Conservation (phyloP, 202 grass and related monocot genomes). For the Zizania palustris region DNA sequence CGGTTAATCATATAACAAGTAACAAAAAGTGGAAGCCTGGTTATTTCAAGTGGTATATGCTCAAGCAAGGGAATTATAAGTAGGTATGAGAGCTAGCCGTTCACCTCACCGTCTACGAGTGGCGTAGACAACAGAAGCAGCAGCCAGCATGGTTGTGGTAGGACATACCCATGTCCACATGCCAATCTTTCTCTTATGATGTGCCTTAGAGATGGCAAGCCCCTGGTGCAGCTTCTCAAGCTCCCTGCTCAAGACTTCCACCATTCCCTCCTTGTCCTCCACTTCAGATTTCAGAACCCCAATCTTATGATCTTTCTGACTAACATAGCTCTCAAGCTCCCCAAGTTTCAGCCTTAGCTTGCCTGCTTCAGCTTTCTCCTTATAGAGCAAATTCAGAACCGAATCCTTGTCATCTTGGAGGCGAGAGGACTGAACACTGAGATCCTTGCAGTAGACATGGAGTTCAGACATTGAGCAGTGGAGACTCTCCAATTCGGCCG, state of each 20-base stretch:
- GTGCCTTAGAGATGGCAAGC: slow-evolving; percentile 45
- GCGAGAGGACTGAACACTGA: not conserved
- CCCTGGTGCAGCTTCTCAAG: slow-evolving; percentile 54
- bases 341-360: slow-evolving; percentile 37
- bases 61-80: slow-evolving; percentile 23
- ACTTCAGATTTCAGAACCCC: slow-evolving; percentile 31
- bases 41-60: slow-evolving; percentile 44
- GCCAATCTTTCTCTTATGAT: slow-evolving; percentile 44
- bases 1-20: slow-evolving; percentile 27
- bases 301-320: slow-evolving; percentile 37
- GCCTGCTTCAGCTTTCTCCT: slow-evolving; percentile 20
- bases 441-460: not conserved
- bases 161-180: slow-evolving; percentile 66
- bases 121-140: slow-evolving; percentile 70
- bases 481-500: slow-evolving; percentile 29
- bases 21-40: not conserved
- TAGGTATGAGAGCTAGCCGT: slow-evolving; percentile 23
- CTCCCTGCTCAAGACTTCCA: slow-evolving; percentile 44
- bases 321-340: slow-evolving; percentile 38
- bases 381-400: not conserved
- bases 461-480: not conserved
- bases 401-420: slow-evolving; percentile 34
- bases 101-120: slow-evolving; percentile 57
- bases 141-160: slow-evolving; percentile 62
- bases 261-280: slow-evolving; percentile 14